Evolutionary conservation across 2,329 filamentous ascomycete species (phyloP), one percentile per base, ranked within the genome.

Genomic region (Colletotrichum brevisporum): DNA sequence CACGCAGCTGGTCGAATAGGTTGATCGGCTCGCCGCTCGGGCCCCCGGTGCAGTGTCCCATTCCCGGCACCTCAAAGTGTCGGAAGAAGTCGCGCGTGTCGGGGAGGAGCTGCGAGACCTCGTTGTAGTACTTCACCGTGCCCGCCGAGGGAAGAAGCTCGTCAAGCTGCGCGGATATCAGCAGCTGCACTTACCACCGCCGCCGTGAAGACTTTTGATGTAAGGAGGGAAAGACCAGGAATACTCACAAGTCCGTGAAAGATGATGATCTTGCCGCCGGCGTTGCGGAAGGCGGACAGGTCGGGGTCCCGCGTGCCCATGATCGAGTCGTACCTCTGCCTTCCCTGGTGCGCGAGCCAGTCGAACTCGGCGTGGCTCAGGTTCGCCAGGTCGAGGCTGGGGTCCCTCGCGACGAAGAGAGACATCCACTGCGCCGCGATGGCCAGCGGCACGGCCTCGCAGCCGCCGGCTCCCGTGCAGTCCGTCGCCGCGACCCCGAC

Each of bases 181-280:
- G 27, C 1, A 26, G n/a, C 15, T n/a, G 6, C 45, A 5, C 18
- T 9, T 12, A 5, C 21, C n/a, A 13, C n/a, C 13, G 1, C 10
- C 15, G 6, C 8, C 12, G 24, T n/a, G 18, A 10, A 18, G 12
- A 24, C 5, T 12, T 9, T 51, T 10, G 18, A 26, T 4, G 15
- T 15, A 13, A 60, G 21, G 50, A 5, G 27, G 5, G 16, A 6
- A 43, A 43, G 16, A 43, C 41, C 6, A n/a, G 41, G 24, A 18
- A n/a, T 0, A 54, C 66, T 54, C 21, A 69, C 66, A 6, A 78
- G 69, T 21, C 83, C 83, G 71, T 84, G 83, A 74, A 79, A 84
- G 36, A 81, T 75, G 18, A 84, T 18, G 3, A 84, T 61, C 74
- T 84, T 84, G 36, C 80, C 79, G 10, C 83, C 83, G 1, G 72